Evolutionary conservation across 192 early-diverging fungal genomes (phyloP).

Genomic region (Coemansia guatemalensis): DNA sequence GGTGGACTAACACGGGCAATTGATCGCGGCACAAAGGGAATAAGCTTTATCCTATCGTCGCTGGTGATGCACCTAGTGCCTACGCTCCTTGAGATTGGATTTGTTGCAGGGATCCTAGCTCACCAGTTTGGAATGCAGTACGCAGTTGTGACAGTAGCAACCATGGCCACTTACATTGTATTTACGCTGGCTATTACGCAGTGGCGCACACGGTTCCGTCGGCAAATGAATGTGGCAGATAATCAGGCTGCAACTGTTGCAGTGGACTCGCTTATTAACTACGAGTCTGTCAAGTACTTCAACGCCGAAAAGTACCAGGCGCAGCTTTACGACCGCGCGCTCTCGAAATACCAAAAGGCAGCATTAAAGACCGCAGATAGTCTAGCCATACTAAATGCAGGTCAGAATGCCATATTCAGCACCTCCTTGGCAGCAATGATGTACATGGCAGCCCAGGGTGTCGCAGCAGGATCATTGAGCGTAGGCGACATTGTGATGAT

Average conservation of each 20-base stretch:
- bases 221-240: slow-evolving; percentile 93
- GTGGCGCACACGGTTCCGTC: slow-evolving; percentile 84
- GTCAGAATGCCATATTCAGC: slow-evolving; percentile 94
- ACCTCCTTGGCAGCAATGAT: slow-evolving; percentile 93
- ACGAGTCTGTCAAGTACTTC: slow-evolving; percentile 97
- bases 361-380: slow-evolving; percentile 91
- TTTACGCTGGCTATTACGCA: slow-evolving; percentile 89
- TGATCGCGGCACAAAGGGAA: slow-evolving; percentile 93
- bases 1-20: slow-evolving; percentile 96
- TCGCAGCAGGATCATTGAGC: slow-evolving; percentile 75
- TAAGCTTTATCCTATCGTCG: slow-evolving; percentile 92
- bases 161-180: slow-evolving; percentile 75
- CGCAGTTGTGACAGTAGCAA: slow-evolving; percentile 59
- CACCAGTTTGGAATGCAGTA: slow-evolving; percentile 65
- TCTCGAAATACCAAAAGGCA: slow-evolving; percentile 89
- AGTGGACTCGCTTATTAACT: slow-evolving; percentile 96
- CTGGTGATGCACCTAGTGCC: slow-evolving; percentile 96
- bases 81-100: slow-evolving; percentile 90
- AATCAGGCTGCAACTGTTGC: slow-evolving; percentile 92
- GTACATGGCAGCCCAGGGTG: slow-evolving; percentile 92
- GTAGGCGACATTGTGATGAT: slow-evolving; percentile 99
- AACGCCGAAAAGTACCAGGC: slow-evolving; percentile 92
- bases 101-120: slow-evolving; percentile 88
- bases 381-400: slow-evolving; percentile 89
- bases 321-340: slow-evolving; percentile 82